Evolutionary conservation across 257 asterid genomes (phyloP), one percentile per base, ranked within the genome.

Genomic region (Verbascum thapsus): DNA sequence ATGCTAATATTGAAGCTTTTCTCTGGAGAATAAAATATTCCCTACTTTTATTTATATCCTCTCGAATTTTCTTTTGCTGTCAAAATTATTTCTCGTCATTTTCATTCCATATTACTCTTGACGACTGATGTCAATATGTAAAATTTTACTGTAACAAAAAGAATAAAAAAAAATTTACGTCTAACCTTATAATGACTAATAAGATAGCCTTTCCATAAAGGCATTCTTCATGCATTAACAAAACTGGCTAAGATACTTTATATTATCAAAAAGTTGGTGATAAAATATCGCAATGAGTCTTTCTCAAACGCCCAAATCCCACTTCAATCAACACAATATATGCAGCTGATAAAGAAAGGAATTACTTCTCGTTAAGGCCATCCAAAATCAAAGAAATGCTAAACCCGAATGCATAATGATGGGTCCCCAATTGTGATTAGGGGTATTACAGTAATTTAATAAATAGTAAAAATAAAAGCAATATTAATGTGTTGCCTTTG

Each of bases 301-400:
- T 53, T 48, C 15, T 58, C 3, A 48, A 50, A 32, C 39, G 19
- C 59, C 16, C 32, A 47, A 67, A 67, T 56, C 40, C 35, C 44
- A 22, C 51, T 56, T 57, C 2, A 2, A n/a, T n/a, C n/a, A n/a
- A n/a, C n/a, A n/a, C n/a, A n/a, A 11, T 12, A 42, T 34, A 16
- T 39, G 17, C 34, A 20, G 7, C 53, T 56, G 15, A 70, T 22
- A 83, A 83, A 80, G 95, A 64, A 83, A 84, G 68, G 87, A 66
- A 84, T 84, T 72, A 64, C 90, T 78, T 88, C 75, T 58, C 10
- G 8, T 16, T 51, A 60, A 83, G 88, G 73, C 78, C 83, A 81
- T 69, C 85, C 78, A 66, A 64, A 61, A 67, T 49, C 9, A 84
- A 80, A 82, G 90, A 77, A 84, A 88, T 84, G 47, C 91, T 76